These are phyloP conservation scores for Yamadazyma pseudoaaseri DNA, from an alignment of 1,139 yeast species.

Conservation along the genomic window DNA sequence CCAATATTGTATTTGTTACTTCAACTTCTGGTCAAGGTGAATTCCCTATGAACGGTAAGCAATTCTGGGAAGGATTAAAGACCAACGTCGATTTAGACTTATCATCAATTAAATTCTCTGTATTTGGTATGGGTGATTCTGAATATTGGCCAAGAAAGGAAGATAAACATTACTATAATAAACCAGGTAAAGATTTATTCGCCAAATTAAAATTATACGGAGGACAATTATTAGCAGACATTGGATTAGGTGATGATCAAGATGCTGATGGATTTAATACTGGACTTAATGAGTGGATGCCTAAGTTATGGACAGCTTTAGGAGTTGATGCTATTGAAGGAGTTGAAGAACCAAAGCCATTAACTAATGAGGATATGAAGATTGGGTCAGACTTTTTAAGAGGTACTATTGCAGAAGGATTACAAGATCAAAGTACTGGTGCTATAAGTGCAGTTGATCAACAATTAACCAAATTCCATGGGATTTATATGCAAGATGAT, in stretches of 20 bases:
- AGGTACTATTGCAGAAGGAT: constrained; percentile 91
- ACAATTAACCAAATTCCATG: constrained; percentile 95
- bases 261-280: constrained; percentile 95
- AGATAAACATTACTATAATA: constrained; percentile 90
- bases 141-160: constrained; percentile 97
- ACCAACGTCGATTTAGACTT: constrained; percentile 69
- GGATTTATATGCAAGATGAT: constrained; percentile 98
- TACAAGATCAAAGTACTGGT: constrained; percentile 81
- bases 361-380: constrained; percentile 96
- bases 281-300: constrained; percentile 86
- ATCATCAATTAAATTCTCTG: constrained; percentile 65
- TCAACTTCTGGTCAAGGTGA: constrained; percentile 99
- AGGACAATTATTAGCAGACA: constrained; percentile 66
- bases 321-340: constrained; percentile 85
- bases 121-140: constrained; percentile 92
- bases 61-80: constrained; percentile 84
- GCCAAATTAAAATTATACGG: constrained; percentile 68
- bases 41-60: constrained; percentile 92
- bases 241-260: constrained; percentile 95
- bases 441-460: constrained; percentile 92
- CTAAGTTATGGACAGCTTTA: constrained; percentile 79
- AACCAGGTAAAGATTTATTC: constrained; percentile 78
- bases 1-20: constrained; percentile 75
- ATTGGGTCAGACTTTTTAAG: constrained; percentile 80
- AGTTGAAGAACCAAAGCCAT: constrained; percentile 93